These are phyloP conservation scores for Fomes fomentarius DNA, from an alignment of 1,284 basidiomycete genomes.

Conservation along the genomic window DNA sequence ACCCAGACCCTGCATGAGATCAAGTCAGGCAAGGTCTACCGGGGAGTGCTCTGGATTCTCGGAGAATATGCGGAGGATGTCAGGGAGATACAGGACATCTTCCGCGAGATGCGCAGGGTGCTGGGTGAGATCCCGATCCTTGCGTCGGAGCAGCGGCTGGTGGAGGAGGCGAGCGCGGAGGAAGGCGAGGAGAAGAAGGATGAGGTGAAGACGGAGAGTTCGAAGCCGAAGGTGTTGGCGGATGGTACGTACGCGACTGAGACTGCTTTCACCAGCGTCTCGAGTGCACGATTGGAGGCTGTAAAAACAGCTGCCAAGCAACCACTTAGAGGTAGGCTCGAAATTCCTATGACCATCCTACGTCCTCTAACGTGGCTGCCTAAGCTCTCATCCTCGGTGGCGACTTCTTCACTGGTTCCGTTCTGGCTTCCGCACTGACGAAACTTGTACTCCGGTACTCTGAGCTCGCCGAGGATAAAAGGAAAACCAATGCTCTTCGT, in stretches of 20 bases:
- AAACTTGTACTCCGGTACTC: conserved; percentile 90
- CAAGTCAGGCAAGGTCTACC: conserved; percentile 97
- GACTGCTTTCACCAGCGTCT: conserved; percentile 82
- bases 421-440: conserved; percentile 87
- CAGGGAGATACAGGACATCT: conserved; percentile 71
- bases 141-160: conserved; percentile 83
- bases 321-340: conserved; percentile 82
- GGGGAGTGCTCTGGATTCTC: conserved; percentile 97
- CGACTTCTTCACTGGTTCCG: conserved; percentile 96
- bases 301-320: conserved; percentile 90
- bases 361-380: neutral
- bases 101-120: conserved; percentile 86
- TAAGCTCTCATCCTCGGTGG: conserved; percentile 89
- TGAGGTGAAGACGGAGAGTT: conserved; percentile 45
- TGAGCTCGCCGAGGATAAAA: conserved; percentile 60
- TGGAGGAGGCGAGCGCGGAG: conserved; percentile 66
- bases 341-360: conserved; percentile 25
- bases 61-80: conserved; percentile 88
- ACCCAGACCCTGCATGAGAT: conserved; percentile 86
- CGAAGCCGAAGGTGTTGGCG: conserved; percentile 77
- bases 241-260: conserved; percentile 99
- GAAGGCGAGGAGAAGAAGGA: conserved; percentile 46
- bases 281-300: conserved; percentile 72
- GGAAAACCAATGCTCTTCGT: conserved; percentile 73
- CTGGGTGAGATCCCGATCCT: conserved; percentile 97